Percentiles rank a stretch among this genome's conserved stretches.
These are phyloP conservation scores for Chalaropsis thielavioides DNA, from an alignment of 2,329 filamentous ascomycete genomes.

Conservation along the genomic window DNA sequence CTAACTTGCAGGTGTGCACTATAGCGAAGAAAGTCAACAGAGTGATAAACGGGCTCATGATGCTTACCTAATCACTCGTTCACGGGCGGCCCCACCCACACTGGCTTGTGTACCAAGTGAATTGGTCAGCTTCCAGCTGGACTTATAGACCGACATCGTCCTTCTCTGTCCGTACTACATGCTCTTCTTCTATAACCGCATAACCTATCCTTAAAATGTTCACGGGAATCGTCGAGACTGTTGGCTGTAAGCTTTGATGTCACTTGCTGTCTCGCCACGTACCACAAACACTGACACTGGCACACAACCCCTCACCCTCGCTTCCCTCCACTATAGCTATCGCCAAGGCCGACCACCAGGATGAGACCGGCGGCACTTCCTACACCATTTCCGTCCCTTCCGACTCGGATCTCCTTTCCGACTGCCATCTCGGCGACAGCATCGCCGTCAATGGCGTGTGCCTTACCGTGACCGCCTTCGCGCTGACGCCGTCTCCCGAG, in stretches of 20 bases:
- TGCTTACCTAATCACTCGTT: background rate
- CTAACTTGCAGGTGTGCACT: no score
- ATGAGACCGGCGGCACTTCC: constrained; percentile 75
- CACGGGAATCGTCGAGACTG: constrained; percentile 82
- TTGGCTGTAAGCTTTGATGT: constrained; percentile 58
- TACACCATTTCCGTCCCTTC: constrained; percentile 64
- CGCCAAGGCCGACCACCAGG: constrained; percentile 63
- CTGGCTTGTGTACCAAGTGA: background rate
- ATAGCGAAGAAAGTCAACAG: no score
- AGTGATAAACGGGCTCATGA: no score
- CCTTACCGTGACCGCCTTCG: constrained; percentile 62
- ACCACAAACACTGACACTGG: background rate
- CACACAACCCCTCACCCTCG: background rate
- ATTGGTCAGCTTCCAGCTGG: background rate
- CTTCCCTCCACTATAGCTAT: constrained; percentile 46
- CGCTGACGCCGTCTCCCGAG: constrained; percentile 25
- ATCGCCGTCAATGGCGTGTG: constrained; percentile 94
- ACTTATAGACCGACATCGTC: background rate
- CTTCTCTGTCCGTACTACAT: no score
- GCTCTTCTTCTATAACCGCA: no score
- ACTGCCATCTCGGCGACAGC: constrained; percentile 79
- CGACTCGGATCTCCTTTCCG: constrained; percentile 58
- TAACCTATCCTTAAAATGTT: constrained; percentile 49
- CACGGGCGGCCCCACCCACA: background rate
- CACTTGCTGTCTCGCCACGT: background rate